Conservation (phyloP, 2,329 filamentous ascomycete genomes). For the Torrubiella hemipterigena region DNA sequence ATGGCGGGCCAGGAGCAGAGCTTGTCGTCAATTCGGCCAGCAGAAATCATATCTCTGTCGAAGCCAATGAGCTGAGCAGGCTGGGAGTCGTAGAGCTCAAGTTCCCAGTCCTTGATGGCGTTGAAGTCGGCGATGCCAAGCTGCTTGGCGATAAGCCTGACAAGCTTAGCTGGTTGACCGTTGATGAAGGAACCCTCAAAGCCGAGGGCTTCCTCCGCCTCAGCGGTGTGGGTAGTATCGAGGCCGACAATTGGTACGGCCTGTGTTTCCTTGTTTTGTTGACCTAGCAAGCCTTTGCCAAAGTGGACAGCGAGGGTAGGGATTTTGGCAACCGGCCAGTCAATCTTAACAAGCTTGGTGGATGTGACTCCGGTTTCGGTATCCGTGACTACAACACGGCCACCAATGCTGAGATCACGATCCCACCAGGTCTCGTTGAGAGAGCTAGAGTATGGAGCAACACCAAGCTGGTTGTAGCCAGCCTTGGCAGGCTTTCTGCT, state of each 20-base stretch:
- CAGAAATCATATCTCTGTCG: constrained; percentile 89
- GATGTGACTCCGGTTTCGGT: constrained; percentile 60
- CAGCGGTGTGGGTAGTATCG: constrained; percentile 50
- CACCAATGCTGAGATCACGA: constrained; percentile 81
- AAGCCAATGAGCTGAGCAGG: constrained; percentile 74
- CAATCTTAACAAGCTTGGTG: constrained; percentile 75
- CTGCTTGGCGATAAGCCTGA: constrained; percentile 68
- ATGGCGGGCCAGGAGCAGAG: constrained; percentile 90
- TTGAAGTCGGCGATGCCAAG: constrained; percentile 60
- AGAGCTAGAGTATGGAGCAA: constrained; percentile 84
- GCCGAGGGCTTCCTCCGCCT: constrained; percentile 35
- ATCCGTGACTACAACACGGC: constrained; percentile 75
- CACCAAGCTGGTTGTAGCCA: constrained; percentile 79
- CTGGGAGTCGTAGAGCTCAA: constrained; percentile 87
- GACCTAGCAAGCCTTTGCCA: constrained; percentile 57
- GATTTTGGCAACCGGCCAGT: constrained; percentile 87
- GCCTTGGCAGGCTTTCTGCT: constrained; percentile 73
- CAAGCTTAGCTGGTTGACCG: constrained; percentile 75
- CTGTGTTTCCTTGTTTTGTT: constrained; percentile 77
- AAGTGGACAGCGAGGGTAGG: constrained; percentile 93
- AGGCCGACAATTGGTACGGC: constrained; percentile 90
- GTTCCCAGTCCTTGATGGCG: constrained; percentile 87
- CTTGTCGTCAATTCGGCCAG: constrained; percentile 93
- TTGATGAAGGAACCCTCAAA: constrained; percentile 60
- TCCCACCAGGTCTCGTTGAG: constrained; percentile 95